A percentile compares a stretch with the other conserved stretches of the same genome.
phyloP scores from a whole-genome alignment of 2,329 filamentous ascomycete species.

The Aspergillus fischeri region DNA sequence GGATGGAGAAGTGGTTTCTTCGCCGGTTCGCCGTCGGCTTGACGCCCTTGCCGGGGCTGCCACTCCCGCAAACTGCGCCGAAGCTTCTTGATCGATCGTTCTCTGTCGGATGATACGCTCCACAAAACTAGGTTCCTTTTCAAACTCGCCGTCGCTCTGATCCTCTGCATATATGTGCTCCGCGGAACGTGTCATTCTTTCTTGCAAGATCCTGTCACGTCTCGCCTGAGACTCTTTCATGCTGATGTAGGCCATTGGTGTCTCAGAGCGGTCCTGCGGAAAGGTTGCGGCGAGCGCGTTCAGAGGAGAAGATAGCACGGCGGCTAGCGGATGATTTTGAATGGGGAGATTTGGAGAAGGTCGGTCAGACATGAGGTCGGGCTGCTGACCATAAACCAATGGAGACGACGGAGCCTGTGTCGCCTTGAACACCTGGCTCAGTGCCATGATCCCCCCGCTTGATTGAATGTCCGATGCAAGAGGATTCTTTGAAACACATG shows the following conservation, averaged over 20 bases:
- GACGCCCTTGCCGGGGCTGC: slow-evolving; percentile 28
- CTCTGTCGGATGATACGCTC: slow-evolving; percentile 31
- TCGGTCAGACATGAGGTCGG: slow-evolving; percentile 42
- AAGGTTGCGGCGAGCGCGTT: slow-evolving; percentile 29
- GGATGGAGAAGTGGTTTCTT: slow-evolving; percentile 1
- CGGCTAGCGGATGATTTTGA: slow-evolving; percentile 32
- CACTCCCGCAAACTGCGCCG: slow-evolving; percentile 32
- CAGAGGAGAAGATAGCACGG: slow-evolving; percentile 36
- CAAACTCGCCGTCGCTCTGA: slow-evolving; percentile 41
- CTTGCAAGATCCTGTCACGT: slow-evolving; percentile 31
- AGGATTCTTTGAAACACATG: slow-evolving; percentile 41
- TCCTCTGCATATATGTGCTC: slow-evolving; percentile 31
- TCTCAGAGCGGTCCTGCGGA: slow-evolving; percentile 37
- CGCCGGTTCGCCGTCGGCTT: slow-evolving; percentile 4
- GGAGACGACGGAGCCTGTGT: slow-evolving; percentile 48
- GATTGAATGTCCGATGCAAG: slow-evolving; percentile 34
- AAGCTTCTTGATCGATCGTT: slow-evolving; percentile 31
- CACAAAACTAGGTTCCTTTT: slow-evolving; percentile 39
- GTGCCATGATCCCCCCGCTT: slow-evolving; percentile 38
- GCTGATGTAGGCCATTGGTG: slow-evolving; percentile 41
- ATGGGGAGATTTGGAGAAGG: slow-evolving; percentile 48
- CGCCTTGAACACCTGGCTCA: slow-evolving; percentile 47
- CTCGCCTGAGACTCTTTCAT: slow-evolving; percentile 45
- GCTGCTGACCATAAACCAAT: slow-evolving; percentile 30
- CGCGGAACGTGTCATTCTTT: slow-evolving; percentile 32